These are phyloP conservation scores for Cladosporium austrohemisphaericum DNA, from an alignment of 2,329 filamentous ascomycete species.

Conservation along the genomic window DNA sequence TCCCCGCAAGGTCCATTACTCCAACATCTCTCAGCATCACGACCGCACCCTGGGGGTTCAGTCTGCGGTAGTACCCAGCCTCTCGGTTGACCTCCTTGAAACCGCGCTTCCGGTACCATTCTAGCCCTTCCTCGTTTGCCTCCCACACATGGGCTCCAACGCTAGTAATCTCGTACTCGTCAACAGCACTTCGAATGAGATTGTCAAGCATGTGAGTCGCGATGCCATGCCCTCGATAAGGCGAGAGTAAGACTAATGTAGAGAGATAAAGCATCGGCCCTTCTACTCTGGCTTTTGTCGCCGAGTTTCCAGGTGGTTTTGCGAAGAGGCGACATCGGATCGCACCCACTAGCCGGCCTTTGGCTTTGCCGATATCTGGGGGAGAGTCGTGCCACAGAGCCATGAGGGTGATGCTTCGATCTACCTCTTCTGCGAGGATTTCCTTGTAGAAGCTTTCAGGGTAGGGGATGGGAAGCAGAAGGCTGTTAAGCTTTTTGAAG, in stretches of 20 bases:
- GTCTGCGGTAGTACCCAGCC: slow-evolving; percentile 56
- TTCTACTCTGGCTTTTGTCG: slow-evolving; percentile 15
- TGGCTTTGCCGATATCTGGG: slow-evolving; percentile 12
- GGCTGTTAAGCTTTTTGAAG: slow-evolving; percentile 55
- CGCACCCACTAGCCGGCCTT: slow-evolving; percentile 43
- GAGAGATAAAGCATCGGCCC: slow-evolving; percentile 55
- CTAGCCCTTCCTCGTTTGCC: slow-evolving; percentile 55
- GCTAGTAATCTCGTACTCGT: slow-evolving; percentile 47
- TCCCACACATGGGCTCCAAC: slow-evolving; percentile 64
- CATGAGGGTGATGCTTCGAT: slow-evolving; percentile 54
- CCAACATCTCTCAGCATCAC: slow-evolving; percentile 46
- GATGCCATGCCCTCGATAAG: slow-evolving; percentile 56
- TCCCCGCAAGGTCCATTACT: slow-evolving; percentile 21
- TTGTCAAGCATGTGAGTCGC: slow-evolving; percentile 51
- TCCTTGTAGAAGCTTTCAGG: slow-evolving; percentile 59
- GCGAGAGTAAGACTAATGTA: slow-evolving; percentile 57
- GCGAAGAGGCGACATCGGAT: slow-evolving; percentile 46
- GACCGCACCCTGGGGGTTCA: slow-evolving; percentile 55
- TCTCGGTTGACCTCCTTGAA: slow-evolving; percentile 53
- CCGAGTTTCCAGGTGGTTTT: slow-evolving; percentile 16
- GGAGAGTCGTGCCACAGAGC: slow-evolving; percentile 54
- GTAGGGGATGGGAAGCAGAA: slow-evolving; percentile 60
- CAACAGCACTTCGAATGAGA: slow-evolving; percentile 36
- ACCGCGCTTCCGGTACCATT: slow-evolving; percentile 58
- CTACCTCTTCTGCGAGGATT: slow-evolving; percentile 52